A percentile compares a stretch with the other conserved stretches of the same genome.
These are phyloP conservation scores for Fusarium verticillioides DNA, from an alignment of 2,329 filamentous ascomycete species.

Conservation along the genomic window DNA sequence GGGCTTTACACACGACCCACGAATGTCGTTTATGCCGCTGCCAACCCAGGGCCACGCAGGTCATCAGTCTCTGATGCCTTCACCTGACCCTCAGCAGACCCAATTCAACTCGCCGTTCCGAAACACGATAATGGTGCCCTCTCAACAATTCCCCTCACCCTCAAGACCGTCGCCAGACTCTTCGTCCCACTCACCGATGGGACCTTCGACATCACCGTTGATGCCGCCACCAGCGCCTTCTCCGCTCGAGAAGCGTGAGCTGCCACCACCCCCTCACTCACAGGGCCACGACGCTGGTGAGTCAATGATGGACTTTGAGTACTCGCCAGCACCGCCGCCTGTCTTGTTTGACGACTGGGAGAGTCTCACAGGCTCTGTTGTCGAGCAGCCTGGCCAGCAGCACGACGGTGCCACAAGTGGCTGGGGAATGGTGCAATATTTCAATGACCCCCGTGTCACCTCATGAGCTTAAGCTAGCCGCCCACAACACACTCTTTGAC, in stretches of 20 bases:
- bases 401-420: constrained; percentile 29
- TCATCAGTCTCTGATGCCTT: constrained; percentile 46
- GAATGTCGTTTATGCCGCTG: constrained; percentile 48
- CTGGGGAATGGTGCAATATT: constrained; percentile 53
- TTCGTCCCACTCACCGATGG: constrained; percentile 48
- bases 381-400: constrained; percentile 48
- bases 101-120: constrained; percentile 48
- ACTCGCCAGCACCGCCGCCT: constrained; percentile 50
- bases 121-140: constrained; percentile 49
- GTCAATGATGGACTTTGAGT: constrained; percentile 58
- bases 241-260: constrained; percentile 51
- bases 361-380: constrained; percentile 50
- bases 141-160: constrained; percentile 45
- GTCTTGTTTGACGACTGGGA: constrained; percentile 57
- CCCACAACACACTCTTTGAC: constrained; percentile 13
- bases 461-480: constrained; percentile 41
- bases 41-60: constrained; percentile 46
- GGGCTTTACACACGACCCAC: constrained; percentile 44
- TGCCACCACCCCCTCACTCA: constrained; percentile 47
- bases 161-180: constrained; percentile 49
- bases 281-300: constrained; percentile 42
- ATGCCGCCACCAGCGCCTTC: constrained; percentile 46
- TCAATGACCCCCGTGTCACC: constrained; percentile 47
- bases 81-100: constrained; percentile 45
- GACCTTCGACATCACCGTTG: constrained; percentile 48